Conservation (phyloP, 192 early-diverging fungal species). For the Linnemannia hyalina region DNA sequence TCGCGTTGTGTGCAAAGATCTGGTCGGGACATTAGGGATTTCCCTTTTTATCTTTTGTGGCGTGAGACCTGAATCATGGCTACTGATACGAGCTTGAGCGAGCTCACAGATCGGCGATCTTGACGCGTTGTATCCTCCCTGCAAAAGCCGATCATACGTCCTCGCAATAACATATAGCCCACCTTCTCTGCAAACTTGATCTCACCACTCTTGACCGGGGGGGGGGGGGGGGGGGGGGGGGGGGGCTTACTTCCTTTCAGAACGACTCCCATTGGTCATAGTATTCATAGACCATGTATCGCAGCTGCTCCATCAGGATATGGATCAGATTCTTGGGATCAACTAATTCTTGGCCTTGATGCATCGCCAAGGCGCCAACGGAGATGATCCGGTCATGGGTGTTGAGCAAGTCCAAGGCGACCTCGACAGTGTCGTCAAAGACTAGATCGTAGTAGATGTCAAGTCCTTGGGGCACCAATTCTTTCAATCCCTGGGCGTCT, state of each 20-base stretch:
- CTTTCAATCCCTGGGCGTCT: no score
- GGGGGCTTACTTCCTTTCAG: slow-evolving; percentile 26
- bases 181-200: slow-evolving; percentile 28
- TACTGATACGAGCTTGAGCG: no score
- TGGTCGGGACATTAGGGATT: no score
- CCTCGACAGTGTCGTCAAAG: slow-evolving; percentile 59
- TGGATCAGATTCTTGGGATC: slow-evolving; percentile 28
- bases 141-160: slow-evolving; percentile 24
- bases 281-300: slow-evolving; percentile 31
- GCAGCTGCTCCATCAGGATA: slow-evolving; percentile 41
- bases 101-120: slow-evolving; percentile 13
- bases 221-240: slow-evolving; percentile 15
- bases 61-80: no score
- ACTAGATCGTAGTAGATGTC: slow-evolving; percentile 94
- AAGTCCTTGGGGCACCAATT: slow-evolving; percentile 43
- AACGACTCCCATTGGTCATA: slow-evolving; percentile 26
- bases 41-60: no score
- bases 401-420: slow-evolving; percentile 38
- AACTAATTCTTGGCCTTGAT: slow-evolving; percentile 21
- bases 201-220: slow-evolving; percentile 37
- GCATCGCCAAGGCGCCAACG: slow-evolving; percentile 21
- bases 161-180: slow-evolving; percentile 17
- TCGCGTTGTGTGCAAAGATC: no score
- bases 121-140: slow-evolving; percentile 16
- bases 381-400: slow-evolving; percentile 23